Percentiles rank a stretch among this genome's conserved stretches.
Evolutionary conservation across 805 yeast genomes (phyloP).

Genomic region (Grigorovia jiainica): DNA sequence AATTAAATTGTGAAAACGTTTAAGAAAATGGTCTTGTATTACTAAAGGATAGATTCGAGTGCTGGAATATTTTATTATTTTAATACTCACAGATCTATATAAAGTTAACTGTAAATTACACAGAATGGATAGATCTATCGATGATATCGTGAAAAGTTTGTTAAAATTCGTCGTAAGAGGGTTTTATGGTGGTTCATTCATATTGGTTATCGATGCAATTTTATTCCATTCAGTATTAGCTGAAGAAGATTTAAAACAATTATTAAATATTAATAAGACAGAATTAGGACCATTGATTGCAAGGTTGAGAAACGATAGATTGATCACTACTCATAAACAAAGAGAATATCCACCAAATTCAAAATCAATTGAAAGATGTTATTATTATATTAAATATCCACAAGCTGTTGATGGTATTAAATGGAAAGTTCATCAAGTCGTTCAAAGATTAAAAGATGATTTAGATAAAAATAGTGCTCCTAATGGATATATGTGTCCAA

Average conservation of each 20-base stretch:
- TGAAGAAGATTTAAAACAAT: constrained; percentile 80
- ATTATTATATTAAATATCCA: constrained; percentile 79
- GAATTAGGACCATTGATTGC: constrained; percentile 79
- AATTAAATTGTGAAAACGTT: too few relatives aligned
- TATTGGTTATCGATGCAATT: constrained; percentile 78
- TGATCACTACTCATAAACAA: constrained; percentile 61
- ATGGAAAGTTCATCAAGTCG: constrained; percentile 90
- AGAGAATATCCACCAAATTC: constrained; percentile 56
- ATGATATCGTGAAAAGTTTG: constrained; percentile 36
- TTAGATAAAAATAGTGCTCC: constrained; percentile 80
- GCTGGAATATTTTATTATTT: neutral
- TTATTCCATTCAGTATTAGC: constrained; percentile 80
- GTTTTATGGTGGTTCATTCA: constrained; percentile 77
- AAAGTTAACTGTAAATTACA: neutral
- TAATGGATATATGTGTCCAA: constrained; percentile 87
- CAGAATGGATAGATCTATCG: constrained; percentile 31
- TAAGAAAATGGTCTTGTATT: neutral
- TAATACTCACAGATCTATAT: too few relatives aligned
- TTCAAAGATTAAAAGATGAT: constrained; percentile 67
- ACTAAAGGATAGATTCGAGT: neutral
- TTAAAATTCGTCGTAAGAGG: constrained; percentile 77
- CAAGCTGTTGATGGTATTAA: constrained; percentile 93
- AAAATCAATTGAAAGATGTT: constrained; percentile 65
- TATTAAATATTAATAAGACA: constrained; percentile 77
- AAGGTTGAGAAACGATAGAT: constrained; percentile 72